A percentile compares a stretch with the other conserved stretches of the same genome.
phyloP scores from a whole-genome alignment of 2,329 filamentous ascomycete species.

The Cercospora nicotianae region DNA sequence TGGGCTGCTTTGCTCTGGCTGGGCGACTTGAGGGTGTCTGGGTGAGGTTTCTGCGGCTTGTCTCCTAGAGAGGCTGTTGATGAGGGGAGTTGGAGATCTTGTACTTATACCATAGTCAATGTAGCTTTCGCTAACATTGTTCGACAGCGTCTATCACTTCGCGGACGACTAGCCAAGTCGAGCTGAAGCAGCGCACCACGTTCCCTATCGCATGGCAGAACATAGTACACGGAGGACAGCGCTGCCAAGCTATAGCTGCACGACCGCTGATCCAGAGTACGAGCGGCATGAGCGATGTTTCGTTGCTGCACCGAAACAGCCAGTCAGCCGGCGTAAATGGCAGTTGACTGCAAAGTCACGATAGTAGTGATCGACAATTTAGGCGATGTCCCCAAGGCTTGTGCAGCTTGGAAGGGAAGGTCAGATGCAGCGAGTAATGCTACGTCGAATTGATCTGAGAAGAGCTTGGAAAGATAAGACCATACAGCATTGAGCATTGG shows the following conservation, averaged over 20 bases:
- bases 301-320: conserved; percentile 6
- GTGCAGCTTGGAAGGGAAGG: conserved; percentile 20
- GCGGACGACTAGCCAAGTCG: neutral
- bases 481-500: conserved; percentile 21
- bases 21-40: conserved; percentile 6
- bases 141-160: neutral
- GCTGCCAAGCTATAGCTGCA: conserved; percentile 6
- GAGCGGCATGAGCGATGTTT: neutral
- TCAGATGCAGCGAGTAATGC: neutral
- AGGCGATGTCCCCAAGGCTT: conserved; percentile 5
- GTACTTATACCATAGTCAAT: conserved; percentile 16
- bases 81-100: neutral
- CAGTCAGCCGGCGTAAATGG: conserved; percentile 14
- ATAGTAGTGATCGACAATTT: conserved; percentile 1
- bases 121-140: neutral
- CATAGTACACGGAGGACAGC: neutral
- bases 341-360: neutral
- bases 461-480: conserved; percentile 14
- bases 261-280: conserved; percentile 15
- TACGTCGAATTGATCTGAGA: neutral
- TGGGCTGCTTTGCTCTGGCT: neutral
- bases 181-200: conserved; percentile 4
- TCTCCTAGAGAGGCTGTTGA: neutral
- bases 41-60: conserved; percentile 2
- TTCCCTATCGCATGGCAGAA: conserved; percentile 8